Evolutionary conservation across 305 asterid species (phyloP).

Genomic region (Fraxinus platypoda): DNA sequence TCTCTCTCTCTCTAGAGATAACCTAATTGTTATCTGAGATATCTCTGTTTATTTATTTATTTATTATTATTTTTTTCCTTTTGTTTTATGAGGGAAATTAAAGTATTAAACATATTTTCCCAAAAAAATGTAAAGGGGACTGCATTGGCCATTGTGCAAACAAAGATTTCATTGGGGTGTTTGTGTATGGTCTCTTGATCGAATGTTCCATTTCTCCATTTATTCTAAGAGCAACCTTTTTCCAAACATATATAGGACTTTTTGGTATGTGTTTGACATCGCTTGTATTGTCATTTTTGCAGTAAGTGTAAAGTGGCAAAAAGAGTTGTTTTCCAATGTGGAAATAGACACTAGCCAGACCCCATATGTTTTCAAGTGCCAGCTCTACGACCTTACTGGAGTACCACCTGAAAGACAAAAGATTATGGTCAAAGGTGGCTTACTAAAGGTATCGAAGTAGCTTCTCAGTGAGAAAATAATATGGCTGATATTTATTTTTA

Average conservation of each 20-base stretch:
- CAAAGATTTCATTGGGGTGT: background rate
- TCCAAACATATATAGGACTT: background rate
- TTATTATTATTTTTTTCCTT: background rate
- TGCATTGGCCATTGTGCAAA: background rate
- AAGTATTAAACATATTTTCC: background rate
- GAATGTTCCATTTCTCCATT: conserved; percentile 10
- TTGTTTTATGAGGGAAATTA: background rate
- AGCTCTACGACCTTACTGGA: conserved; percentile 92
- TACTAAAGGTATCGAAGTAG: conserved; percentile 66
- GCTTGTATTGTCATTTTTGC: conserved; percentile 31
- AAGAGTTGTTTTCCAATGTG: conserved; percentile 68
- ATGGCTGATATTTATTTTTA: background rate
- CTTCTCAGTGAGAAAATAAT: background rate
- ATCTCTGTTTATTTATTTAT: too few relatives aligned
- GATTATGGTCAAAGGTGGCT: conserved; percentile 98
- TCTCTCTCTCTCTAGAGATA: background rate
- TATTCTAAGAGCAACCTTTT: conserved; percentile 4
- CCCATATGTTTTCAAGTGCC: conserved; percentile 92
- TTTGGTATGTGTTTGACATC: conserved; percentile 13
- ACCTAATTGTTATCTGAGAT: background rate
- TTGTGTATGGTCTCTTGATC: background rate
- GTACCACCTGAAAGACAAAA: conserved; percentile 99
- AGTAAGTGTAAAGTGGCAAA: conserved; percentile 99
- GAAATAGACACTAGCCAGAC: conserved; percentile 89
- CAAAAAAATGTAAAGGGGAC: background rate